Evolutionary conservation across 345 rosid species (phyloP).

Genomic region (Eucalyptus dawsonii): DNA sequence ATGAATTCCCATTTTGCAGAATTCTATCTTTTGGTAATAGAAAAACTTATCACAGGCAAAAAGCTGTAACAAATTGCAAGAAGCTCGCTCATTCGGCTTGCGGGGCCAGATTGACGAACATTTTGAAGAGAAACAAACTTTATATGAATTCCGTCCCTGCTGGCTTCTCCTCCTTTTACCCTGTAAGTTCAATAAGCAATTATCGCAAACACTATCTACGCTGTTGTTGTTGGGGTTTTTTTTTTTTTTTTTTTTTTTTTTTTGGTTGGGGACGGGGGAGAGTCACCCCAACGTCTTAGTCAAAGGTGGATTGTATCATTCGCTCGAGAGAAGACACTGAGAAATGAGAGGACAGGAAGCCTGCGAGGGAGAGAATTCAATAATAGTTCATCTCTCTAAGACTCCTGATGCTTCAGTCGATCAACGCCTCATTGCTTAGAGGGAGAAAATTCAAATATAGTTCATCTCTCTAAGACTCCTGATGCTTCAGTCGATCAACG

Average conservation of each 20-base stretch:
- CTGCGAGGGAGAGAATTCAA: slow-evolving; percentile 23
- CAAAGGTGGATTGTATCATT: not conserved
- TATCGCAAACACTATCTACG: too few relatives aligned
- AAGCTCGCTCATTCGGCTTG: not conserved
- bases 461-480: not conserved
- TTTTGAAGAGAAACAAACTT: slow-evolving; percentile 2
- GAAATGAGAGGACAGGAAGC: not conserved
- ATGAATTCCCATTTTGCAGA: not conserved
- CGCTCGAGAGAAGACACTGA: not conserved
- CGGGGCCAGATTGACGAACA: not conserved
- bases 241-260: too few relatives aligned
- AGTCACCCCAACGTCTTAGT: not conserved
- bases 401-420: not conserved
- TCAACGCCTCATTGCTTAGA: not conserved
- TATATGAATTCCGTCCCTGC: not conserved
- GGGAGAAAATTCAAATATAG: slow-evolving; percentile 21
- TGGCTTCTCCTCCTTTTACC: not conserved
- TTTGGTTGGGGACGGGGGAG: too few relatives aligned
- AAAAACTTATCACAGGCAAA: not conserved
- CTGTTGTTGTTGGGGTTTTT: too few relatives aligned
- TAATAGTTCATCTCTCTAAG: not conserved
- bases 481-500: not conserved
- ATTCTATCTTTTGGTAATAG: not conserved
- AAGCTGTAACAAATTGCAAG: not conserved
- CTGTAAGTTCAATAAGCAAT: not conserved